These are phyloP conservation scores for Mucor saturninus DNA, from an alignment of 371 early-diverging fungal species.

Conservation along the genomic window DNA sequence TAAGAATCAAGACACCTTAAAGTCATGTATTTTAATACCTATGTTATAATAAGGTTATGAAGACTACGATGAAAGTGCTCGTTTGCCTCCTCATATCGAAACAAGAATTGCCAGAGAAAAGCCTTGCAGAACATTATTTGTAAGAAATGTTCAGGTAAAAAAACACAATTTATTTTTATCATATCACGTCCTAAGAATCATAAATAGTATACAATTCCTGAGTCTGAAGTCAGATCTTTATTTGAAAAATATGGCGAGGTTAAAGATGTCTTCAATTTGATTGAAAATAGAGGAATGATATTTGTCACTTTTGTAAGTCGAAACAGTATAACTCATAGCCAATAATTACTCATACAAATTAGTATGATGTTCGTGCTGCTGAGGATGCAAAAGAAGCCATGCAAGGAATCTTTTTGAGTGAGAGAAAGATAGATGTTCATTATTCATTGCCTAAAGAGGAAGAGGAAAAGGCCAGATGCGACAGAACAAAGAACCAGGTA, in stretches of 20 bases:
- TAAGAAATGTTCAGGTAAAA: conserved; percentile 62
- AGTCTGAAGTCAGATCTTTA: conserved; percentile 40
- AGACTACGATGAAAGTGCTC: conserved; percentile 22
- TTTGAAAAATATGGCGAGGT: conserved; percentile 58
- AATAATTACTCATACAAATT: neutral
- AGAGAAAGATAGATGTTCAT: conserved; percentile 60
- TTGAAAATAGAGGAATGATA: conserved; percentile 57
- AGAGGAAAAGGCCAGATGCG: conserved; percentile 52
- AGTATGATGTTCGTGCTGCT: conserved; percentile 61
- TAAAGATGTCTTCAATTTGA: conserved; percentile 52
- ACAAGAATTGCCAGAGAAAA: conserved; percentile 52
- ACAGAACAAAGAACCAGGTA: conserved; percentile 61
- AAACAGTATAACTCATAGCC: neutral
- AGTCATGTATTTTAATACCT: neutral
- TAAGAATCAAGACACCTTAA: neutral
- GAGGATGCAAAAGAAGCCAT: conserved; percentile 50
- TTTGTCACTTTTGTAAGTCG: conserved; percentile 60
- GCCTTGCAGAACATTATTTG: conserved; percentile 59
- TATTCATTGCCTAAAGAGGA: conserved; percentile 65
- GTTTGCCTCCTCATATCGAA: conserved; percentile 45
- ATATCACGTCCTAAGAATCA: neutral
- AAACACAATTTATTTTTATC: neutral
- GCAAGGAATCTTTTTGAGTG: conserved; percentile 43
- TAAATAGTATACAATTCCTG: conserved; percentile 42
- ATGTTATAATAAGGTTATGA: conserved; percentile 25